phyloP scores from a whole-genome alignment of 2,329 filamentous ascomycete species.

The Calonectria ilicicola region DNA sequence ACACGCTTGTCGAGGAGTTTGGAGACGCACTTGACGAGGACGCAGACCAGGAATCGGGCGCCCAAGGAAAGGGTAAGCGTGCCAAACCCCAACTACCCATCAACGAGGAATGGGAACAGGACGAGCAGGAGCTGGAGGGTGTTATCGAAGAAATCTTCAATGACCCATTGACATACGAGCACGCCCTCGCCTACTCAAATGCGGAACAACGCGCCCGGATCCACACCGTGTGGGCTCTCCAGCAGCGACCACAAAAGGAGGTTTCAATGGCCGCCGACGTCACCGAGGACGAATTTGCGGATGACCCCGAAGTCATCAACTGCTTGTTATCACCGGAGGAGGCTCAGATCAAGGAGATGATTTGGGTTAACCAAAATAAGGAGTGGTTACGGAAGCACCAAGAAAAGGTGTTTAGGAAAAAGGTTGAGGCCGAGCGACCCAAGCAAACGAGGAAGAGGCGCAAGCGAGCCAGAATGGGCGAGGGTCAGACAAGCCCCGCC shows the following conservation, averaged over 20 bases:
- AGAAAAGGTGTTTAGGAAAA: slow-evolving; percentile 82
- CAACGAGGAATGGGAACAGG: slow-evolving; percentile 71
- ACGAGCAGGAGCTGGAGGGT: slow-evolving; percentile 74
- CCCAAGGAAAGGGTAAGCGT: slow-evolving; percentile 37
- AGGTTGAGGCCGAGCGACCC: slow-evolving; percentile 68
- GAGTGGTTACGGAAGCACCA: slow-evolving; percentile 92
- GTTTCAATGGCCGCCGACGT: slow-evolving; percentile 74
- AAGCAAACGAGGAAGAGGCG: slow-evolving; percentile 69
- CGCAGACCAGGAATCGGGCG: slow-evolving; percentile 21
- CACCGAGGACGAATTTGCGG: slow-evolving; percentile 84
- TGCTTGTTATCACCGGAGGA: slow-evolving; percentile 82
- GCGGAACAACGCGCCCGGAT: slow-evolving; percentile 67
- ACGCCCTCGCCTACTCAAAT: slow-evolving; percentile 68
- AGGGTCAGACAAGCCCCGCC: slow-evolving; percentile 74
- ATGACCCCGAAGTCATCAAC: slow-evolving; percentile 87
- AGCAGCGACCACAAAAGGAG: slow-evolving; percentile 59
- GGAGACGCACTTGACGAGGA: slow-evolving; percentile 54
- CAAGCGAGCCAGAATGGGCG: slow-evolving; percentile 70
- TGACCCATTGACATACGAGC: slow-evolving; percentile 68
- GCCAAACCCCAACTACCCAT: slow-evolving; percentile 63
- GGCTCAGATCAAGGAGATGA: slow-evolving; percentile 84
- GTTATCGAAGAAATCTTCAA: slow-evolving; percentile 79
- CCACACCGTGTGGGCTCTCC: slow-evolving; percentile 64
- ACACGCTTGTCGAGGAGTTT: slow-evolving; percentile 58
- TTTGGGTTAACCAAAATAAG: slow-evolving; percentile 96